Conservation (phyloP, 2,329 filamentous ascomycete species). For the Blastomyces gilchristii region DNA sequence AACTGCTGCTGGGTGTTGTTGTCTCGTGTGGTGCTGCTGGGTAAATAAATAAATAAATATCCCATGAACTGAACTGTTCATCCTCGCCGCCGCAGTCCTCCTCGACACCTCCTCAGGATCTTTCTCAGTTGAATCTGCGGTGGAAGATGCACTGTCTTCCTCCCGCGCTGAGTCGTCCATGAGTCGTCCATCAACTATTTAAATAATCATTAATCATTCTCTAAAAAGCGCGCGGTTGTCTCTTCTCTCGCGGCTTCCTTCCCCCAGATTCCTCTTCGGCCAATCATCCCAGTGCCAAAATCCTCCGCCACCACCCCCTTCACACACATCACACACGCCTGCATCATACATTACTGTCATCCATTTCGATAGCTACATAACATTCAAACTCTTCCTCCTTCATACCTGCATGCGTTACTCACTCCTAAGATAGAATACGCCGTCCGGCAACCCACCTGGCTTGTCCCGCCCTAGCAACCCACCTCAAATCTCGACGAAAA, state of each 20-base stretch:
- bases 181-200: too few relatives aligned
- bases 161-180: not conserved
- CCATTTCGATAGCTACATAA: not conserved
- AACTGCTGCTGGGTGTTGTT: not conserved
- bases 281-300: not conserved
- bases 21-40: not conserved
- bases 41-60: not conserved
- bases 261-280: not conserved
- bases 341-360: not conserved
- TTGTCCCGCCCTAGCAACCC: not conserved
- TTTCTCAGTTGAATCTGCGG: not conserved
- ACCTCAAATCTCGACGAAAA: not conserved
- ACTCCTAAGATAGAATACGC: not conserved
- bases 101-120: not conserved
- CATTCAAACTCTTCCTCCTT: not conserved
- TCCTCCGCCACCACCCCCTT: not conserved
- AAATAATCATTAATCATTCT: not conserved
- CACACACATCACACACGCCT: not conserved
- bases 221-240: not conserved
- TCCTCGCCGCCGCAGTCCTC: not conserved
- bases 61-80: not conserved
- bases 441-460: not conserved
- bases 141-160: not conserved
- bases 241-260: not conserved
- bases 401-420: constrained; percentile 1